A percentile compares a stretch with the other conserved stretches of the same genome.
phyloP scores from a whole-genome alignment of 2,329 filamentous ascomycete genomes.

The Helotiales sp. region DNA sequence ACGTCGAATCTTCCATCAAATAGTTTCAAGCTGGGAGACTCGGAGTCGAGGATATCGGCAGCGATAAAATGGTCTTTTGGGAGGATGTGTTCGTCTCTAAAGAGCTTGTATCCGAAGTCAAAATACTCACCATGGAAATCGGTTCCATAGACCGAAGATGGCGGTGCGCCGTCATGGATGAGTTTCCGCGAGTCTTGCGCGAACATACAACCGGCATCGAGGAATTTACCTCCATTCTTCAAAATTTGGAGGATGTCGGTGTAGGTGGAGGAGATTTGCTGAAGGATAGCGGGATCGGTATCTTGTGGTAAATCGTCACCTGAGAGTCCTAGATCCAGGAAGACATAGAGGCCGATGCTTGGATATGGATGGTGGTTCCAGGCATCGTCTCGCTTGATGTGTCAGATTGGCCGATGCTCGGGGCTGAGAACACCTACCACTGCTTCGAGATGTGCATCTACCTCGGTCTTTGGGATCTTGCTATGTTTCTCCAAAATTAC shows the following conservation, averaged over 20 bases:
- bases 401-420: background rate
- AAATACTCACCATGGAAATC: background rate
- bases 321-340: slow-evolving; percentile 20
- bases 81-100: background rate
- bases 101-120: background rate
- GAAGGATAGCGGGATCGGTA: background rate
- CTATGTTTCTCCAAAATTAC: background rate
- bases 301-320: background rate
- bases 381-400: slow-evolving; percentile 20
- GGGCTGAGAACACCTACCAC: background rate
- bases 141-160: background rate
- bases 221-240: background rate
- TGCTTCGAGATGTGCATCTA: background rate
- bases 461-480: background rate
- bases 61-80: background rate
- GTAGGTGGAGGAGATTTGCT: background rate
- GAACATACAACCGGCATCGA: background rate
- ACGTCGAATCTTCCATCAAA: background rate
- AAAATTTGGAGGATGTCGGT: background rate
- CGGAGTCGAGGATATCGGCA: background rate
- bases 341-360: slow-evolving; percentile 26
- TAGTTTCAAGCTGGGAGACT: background rate
- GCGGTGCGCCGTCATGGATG: background rate
- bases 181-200: background rate
- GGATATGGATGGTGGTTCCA: slow-evolving; percentile 27